A percentile compares a stretch with the other conserved stretches of the same genome.
phyloP scores from a whole-genome alignment of 371 early-diverging fungal species.

The Syncephalastrum monosporum region DNA sequence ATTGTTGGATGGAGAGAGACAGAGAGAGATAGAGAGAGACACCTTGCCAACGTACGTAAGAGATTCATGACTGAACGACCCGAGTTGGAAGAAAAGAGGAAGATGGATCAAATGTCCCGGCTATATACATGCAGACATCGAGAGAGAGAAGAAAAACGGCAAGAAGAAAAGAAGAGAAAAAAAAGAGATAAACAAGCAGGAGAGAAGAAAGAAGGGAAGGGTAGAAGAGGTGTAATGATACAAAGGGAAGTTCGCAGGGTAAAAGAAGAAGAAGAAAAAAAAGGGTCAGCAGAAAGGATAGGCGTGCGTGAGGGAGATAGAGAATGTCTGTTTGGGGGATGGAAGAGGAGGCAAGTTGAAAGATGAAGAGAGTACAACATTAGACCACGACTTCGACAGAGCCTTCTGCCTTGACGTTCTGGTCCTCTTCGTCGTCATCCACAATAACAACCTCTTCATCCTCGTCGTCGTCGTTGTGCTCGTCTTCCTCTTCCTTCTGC shows the following conservation, averaged over 20 bases:
- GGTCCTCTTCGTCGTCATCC: constrained; percentile 7
- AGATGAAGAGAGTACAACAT: background rate
- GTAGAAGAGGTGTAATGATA: background rate
- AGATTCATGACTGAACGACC: background rate
- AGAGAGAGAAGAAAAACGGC: no score
- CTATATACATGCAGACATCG: background rate
- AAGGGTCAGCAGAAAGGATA: background rate
- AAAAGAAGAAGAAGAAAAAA: background rate
- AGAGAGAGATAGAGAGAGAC: background rate
- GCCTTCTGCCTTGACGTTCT: constrained; percentile 5
- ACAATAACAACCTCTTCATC: constrained; percentile 10
- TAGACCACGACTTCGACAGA: constrained; percentile 4
- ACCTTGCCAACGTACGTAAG: background rate
- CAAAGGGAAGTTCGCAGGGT: background rate
- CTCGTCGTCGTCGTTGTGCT: constrained; percentile 7
- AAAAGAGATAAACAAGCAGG: background rate
- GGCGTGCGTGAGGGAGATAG: background rate
- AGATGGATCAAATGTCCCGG: background rate
- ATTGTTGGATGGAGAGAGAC: background rate
- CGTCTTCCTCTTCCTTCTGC: constrained; percentile 7
- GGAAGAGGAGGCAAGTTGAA: no score
- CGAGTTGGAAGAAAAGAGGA: background rate
- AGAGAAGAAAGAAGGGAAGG: background rate
- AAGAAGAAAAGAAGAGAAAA: background rate
- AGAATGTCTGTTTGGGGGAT: background rate